Evolutionary conservation across 148 eudicot genomes (phyloP).

Genomic region (Vaccinium darrowii): DNA sequence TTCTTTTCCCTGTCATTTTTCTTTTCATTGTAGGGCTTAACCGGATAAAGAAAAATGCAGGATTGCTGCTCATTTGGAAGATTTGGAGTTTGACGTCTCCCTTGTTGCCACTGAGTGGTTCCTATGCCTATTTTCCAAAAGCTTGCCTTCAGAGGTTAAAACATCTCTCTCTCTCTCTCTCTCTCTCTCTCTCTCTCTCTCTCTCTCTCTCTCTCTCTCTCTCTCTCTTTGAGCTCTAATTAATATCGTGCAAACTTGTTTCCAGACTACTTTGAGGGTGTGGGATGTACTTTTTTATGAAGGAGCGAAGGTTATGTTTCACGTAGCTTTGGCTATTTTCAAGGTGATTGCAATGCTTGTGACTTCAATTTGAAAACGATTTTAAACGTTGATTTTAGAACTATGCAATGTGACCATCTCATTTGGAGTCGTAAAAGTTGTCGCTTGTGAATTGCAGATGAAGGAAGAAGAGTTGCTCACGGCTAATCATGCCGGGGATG

Average conservation of each 20-base stretch:
- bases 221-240: not conserved
- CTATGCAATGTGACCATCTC: not conserved
- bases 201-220: not conserved
- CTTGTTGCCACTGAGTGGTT: constrained; percentile 94
- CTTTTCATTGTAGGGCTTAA: not conserved
- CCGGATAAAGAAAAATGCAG: constrained; percentile 39
- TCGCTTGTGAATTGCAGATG: constrained; percentile 56
- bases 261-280: constrained; percentile 83
- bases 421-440: constrained; percentile 10
- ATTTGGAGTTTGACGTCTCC: constrained; percentile 77
- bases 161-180: not conserved
- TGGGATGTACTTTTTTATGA: constrained; percentile 96
- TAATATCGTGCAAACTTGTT: constrained; percentile 5
- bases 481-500: constrained; percentile 76
- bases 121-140: constrained; percentile 86
- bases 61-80: constrained; percentile 81
- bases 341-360: constrained; percentile 43
- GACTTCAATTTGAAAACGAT: not conserved
- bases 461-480: constrained; percentile 80
- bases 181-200: constrained; percentile 15
- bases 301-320: constrained; percentile 76
- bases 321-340: constrained; percentile 84
- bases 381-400: not conserved
- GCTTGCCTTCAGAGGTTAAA: constrained; percentile 90
- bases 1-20: not conserved